phyloP scores from a whole-genome alignment of 139 green algal genomes.

The Tetradesmus obliquus region DNA sequence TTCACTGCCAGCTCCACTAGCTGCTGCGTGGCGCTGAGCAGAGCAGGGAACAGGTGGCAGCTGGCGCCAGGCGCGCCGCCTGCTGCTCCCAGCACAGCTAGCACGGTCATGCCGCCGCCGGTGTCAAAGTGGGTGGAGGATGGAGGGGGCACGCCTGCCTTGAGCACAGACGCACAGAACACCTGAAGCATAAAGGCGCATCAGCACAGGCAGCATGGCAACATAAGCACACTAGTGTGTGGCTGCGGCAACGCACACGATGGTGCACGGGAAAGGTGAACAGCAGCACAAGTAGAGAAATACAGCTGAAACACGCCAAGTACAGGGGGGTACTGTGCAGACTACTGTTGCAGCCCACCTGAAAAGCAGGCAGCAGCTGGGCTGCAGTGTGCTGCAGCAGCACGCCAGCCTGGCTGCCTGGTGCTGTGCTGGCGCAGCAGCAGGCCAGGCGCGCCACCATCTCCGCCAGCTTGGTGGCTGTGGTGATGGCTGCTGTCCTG shows the following conservation, averaged over 20 bases:
- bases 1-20: background rate
- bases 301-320: background rate
- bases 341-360: background rate
- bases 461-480: background rate
- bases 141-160: background rate
- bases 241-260: no score
- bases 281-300: background rate
- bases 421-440: background rate
- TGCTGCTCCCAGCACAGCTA: background rate
- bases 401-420: background rate
- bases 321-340: background rate
- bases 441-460: constrained; percentile 6
- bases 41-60: constrained; percentile 24
- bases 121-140: background rate
- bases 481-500: background rate
- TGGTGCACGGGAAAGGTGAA: background rate
- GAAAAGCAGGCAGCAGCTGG: constrained; percentile 38
- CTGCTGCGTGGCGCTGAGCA: constrained; percentile 15
- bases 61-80: background rate
- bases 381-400: constrained; percentile 20
- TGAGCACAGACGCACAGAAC: background rate
- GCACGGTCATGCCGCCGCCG: background rate
- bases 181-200: background rate
- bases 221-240: no score
- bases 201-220: no score